phyloP scores from a whole-genome alignment of 2,329 filamentous ascomycete species.

The Microcyclospora pomicola region DNA sequence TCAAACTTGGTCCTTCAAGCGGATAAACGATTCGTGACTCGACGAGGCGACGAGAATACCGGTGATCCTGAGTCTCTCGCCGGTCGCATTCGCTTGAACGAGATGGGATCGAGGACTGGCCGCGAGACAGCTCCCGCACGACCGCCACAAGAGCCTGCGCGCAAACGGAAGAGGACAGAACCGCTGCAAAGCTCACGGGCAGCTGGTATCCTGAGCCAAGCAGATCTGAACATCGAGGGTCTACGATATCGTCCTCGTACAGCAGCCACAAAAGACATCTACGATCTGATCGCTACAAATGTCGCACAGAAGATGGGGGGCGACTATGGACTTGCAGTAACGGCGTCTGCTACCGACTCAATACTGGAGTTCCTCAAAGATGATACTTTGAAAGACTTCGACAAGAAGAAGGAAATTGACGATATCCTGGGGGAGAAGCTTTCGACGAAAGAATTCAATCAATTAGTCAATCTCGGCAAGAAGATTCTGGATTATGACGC shows the following conservation, averaged over 20 bases:
- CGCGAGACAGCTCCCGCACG: conserved; percentile 68
- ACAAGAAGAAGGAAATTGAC: conserved; percentile 96
- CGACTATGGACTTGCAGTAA: conserved; percentile 82
- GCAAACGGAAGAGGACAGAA: conserved; percentile 69
- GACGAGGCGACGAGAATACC: conserved; percentile 85
- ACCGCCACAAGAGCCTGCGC: conserved; percentile 47
- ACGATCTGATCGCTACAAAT: conserved; percentile 84
- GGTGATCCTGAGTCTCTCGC: conserved; percentile 96
- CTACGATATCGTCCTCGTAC: conserved; percentile 86
- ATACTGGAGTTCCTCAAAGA: conserved; percentile 87
- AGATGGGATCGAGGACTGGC: conserved; percentile 80
- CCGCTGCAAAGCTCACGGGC: conserved; percentile 50
- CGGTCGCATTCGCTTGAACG: conserved; percentile 78
- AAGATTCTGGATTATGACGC: conserved; percentile 98
- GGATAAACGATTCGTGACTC: conserved; percentile 87
- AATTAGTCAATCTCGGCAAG: conserved; percentile 89
- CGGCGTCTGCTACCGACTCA: conserved; percentile 85
- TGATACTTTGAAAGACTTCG: conserved; percentile 88
- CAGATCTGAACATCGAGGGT: conserved; percentile 78
- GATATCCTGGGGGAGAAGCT: conserved; percentile 77
- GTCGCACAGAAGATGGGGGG: conserved; percentile 81
- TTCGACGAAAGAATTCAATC: conserved; percentile 85
- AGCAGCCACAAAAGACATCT: conserved; percentile 78
- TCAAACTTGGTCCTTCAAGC: conserved; percentile 99
- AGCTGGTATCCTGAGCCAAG: conserved; percentile 66